Percentiles rank a stretch among this genome's conserved stretches.
phyloP scores from a whole-genome alignment of 305 asterid species.

The Lippia alba region DNA sequence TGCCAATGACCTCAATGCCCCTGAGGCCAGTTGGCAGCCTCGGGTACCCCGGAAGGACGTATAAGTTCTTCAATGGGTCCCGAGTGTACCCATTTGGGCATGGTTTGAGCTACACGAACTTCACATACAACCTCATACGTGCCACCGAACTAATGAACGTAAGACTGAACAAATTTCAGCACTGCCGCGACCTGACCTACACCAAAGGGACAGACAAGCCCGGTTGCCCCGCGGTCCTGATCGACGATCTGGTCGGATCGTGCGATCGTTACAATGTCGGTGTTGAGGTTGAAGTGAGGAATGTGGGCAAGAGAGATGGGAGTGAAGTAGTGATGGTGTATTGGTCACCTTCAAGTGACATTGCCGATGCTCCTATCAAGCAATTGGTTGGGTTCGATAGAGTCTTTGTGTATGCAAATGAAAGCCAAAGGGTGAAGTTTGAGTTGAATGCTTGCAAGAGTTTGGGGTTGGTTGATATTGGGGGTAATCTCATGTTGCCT shows the following conservation, averaged over 20 bases:
- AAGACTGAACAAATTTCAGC: slow-evolving; percentile 27
- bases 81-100: slow-evolving; percentile 44
- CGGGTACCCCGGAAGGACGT: slow-evolving; percentile 52
- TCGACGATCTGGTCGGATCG: slow-evolving; percentile 31
- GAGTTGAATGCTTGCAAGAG: slow-evolving; percentile 38
- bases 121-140: slow-evolving; percentile 20
- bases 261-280: background rate
- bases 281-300: slow-evolving; percentile 39
- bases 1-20: slow-evolving; percentile 50
- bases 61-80: slow-evolving; percentile 44
- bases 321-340: slow-evolving; percentile 40
- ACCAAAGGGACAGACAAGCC: slow-evolving; percentile 16
- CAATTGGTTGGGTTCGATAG: slow-evolving; percentile 40
- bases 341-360: slow-evolving; percentile 31
- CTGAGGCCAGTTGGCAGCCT: slow-evolving; percentile 35
- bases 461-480: slow-evolving; percentile 39
- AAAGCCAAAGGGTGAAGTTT: slow-evolving; percentile 22
- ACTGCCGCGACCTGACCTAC: slow-evolving; percentile 41
- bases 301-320: slow-evolving; percentile 39
- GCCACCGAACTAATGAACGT: background rate
- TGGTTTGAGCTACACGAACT: slow-evolving; percentile 50
- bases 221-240: slow-evolving; percentile 28
- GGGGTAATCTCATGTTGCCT: slow-evolving; percentile 41
- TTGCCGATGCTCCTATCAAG: slow-evolving; percentile 37
- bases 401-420: slow-evolving; percentile 28